Base-by-base conservation (phyloP, 768 basidiomycete species). In the Boletus rubroflammeus region DNA sequence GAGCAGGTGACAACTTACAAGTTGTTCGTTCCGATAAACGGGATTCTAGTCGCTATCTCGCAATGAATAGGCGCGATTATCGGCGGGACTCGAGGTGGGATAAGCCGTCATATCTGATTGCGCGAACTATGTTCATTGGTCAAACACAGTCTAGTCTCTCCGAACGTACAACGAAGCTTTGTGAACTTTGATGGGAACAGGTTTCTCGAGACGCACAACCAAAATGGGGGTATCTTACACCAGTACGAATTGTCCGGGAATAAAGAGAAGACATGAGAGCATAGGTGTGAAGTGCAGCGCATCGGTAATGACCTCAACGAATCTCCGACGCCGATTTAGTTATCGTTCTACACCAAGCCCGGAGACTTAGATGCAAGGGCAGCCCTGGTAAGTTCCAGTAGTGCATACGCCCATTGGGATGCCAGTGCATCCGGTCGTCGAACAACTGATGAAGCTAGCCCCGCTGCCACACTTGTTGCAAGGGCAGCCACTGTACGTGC, bases 381-480 rank as follows among this genome's bases (percentile, higher is more conserved):
- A 38, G 9, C 17, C n/a, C 36, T 38, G 17, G n/a, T 38, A n/a
- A 0, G 11, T 19, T 19, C 53, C 36, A 28, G 38, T 19, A 23
- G 31, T 55, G 19, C 44, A 56, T 17, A 14, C 15, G 1, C 36
- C 51, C 15, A n/a, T 31, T 25, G 23, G 44, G 39, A 11, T 0
- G 26, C 39, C 39, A 13, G 13, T 9, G 36, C 36, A 38, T 3
- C 36, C 36, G n/a, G n/a, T 38, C n/a, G 36, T n/a, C 3, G 36
- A n/a, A 9, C 36, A 38, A n/a, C 31, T 19, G 3, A 25, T 6
- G 21, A 36, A 19, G 7, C 14, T 19, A 17, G 0, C 8, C 3
- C 55, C 53, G 17, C 25, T 29, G 5, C 53, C 53, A 17, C 39
- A 56, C 35, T 56, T 56, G 6, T 40, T 17, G 17, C 55, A 56